A percentile compares a stretch with the other conserved stretches of the same genome.
Evolutionary conservation across 345 rosid genomes (phyloP).

Genomic region (Brassica nigra): DNA sequence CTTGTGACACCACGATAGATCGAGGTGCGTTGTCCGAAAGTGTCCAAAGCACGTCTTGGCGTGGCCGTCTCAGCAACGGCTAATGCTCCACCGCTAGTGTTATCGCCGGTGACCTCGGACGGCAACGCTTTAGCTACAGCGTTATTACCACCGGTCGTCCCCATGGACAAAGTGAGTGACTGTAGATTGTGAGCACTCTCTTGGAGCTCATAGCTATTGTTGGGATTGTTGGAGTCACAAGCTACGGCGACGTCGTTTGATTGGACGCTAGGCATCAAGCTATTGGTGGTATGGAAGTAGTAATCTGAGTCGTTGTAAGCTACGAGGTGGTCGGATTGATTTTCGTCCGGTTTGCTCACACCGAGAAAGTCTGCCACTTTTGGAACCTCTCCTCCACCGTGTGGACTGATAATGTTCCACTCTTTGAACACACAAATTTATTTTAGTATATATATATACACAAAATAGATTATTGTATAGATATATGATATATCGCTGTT

Average conservation of each 20-base stretch:
- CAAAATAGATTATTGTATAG: not conserved
- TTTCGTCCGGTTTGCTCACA: conserved; percentile 81
- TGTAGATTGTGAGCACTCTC: conserved; percentile 78
- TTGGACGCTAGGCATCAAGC: conserved; percentile 55
- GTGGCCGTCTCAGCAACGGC: conserved; percentile 56
- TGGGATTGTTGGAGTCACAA: conserved; percentile 37
- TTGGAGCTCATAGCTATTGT: conserved; percentile 58
- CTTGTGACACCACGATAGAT: conserved; percentile 98
- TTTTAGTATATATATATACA: not conserved
- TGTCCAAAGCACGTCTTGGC: conserved; percentile 84
- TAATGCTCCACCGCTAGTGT: conserved; percentile 52
- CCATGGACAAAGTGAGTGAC: conserved; percentile 90
- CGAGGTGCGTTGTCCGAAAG: conserved; percentile 96
- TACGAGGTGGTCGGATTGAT: conserved; percentile 58
- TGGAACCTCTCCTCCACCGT: conserved; percentile 71
- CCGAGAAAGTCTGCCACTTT: conserved; percentile 96
- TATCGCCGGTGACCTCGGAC: conserved; percentile 59
- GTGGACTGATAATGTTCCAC: conserved; percentile 75
- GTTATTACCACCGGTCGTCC: conserved; percentile 48
- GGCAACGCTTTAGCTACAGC: conserved; percentile 40
- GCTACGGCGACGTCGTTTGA: conserved; percentile 39
- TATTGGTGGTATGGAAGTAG: conserved; percentile 52
- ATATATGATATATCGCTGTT: not conserved
- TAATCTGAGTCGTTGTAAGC: conserved; percentile 66
- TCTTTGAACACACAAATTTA: conserved; percentile 44